phyloP scores from a whole-genome alignment of 352 stramenopile species.

The Phytophthora sojae region DNA sequence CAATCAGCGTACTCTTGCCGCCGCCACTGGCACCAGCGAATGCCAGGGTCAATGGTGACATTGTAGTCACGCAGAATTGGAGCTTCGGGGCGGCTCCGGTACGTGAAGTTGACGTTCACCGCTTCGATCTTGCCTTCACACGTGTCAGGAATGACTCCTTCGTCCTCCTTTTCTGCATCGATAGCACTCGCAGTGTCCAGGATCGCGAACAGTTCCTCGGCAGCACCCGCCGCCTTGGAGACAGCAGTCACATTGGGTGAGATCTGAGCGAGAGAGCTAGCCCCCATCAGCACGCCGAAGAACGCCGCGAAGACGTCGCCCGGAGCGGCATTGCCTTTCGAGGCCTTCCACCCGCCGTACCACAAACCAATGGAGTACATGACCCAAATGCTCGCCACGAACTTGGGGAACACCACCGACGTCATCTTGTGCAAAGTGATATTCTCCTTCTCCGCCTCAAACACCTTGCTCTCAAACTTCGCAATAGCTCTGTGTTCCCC shows the following conservation, averaged over 20 bases:
- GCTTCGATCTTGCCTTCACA: constrained; percentile 63
- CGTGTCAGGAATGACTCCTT: constrained; percentile 39
- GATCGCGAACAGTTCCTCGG: constrained; percentile 52
- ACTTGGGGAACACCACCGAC: too few relatives aligned
- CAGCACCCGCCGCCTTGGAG: constrained; percentile 42
- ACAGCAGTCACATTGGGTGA: constrained; percentile 57
- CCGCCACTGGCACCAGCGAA: constrained; percentile 89
- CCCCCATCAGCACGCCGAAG: too few relatives aligned
- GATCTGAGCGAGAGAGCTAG: constrained; percentile 46
- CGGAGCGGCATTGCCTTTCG: too few relatives aligned
- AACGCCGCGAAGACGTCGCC: too few relatives aligned
- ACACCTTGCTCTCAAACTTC: constrained; percentile 47
- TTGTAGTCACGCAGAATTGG: constrained; percentile 83
- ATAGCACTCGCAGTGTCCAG: constrained; percentile 58
- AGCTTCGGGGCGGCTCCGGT: constrained; percentile 69
- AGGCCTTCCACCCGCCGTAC: too few relatives aligned
- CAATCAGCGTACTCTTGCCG: constrained; percentile 88
- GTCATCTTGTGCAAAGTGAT: too few relatives aligned
- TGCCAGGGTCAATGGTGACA: constrained; percentile 75
- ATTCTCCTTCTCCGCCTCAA: too few relatives aligned
- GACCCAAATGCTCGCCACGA: too few relatives aligned
- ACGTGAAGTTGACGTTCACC: constrained; percentile 74
- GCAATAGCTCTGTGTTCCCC: constrained; percentile 43
- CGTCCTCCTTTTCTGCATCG: constrained; percentile 48
- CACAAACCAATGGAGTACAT: too few relatives aligned